Percentiles rank a stretch among this genome's conserved stretches.
Evolutionary conservation across 2,329 filamentous ascomycete genomes (phyloP).

Genomic region (Aspergillus hiratsukae): DNA sequence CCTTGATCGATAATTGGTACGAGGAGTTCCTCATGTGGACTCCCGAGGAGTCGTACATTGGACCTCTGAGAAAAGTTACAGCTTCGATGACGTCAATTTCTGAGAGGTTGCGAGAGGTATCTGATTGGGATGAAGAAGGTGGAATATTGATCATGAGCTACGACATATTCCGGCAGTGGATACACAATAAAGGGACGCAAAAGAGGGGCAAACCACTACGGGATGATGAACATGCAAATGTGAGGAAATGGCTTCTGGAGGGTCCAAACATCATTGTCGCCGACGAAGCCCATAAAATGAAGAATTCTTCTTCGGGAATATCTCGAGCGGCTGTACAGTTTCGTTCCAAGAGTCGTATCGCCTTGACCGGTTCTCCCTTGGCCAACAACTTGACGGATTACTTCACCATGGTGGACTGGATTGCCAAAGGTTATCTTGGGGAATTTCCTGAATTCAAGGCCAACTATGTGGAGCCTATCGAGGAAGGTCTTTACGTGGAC

Average conservation of each 20-base stretch:
- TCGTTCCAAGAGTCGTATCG: slow-evolving; percentile 66
- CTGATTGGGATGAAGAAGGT: slow-evolving; percentile 59
- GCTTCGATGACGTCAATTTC: slow-evolving; percentile 25
- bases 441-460: slow-evolving; percentile 61
- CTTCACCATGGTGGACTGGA: slow-evolving; percentile 82
- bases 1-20: slow-evolving; percentile 75
- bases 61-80: slow-evolving; percentile 54
- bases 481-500: slow-evolving; percentile 64
- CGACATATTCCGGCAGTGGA: slow-evolving; percentile 54
- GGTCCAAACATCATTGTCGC: slow-evolving; percentile 70
- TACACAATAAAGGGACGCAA: slow-evolving; percentile 32
- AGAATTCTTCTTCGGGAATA: slow-evolving; percentile 57
- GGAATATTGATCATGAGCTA: slow-evolving; percentile 78
- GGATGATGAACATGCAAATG: slow-evolving; percentile 34
- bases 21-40: slow-evolving; percentile 73
- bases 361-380: slow-evolving; percentile 80
- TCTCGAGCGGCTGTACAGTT: slow-evolving; percentile 56
- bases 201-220: slow-evolving; percentile 25
- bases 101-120: slow-evolving; percentile 46
- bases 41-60: slow-evolving; percentile 50
- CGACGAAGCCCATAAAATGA: slow-evolving; percentile 80
- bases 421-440: slow-evolving; percentile 74
- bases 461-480: slow-evolving; percentile 70
- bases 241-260: slow-evolving; percentile 51
- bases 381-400: slow-evolving; percentile 83